Evolutionary conservation across 1,284 basidiomycete species (phyloP), one percentile per base, ranked within the genome.

Genomic region (Phellinidium pouzarii): DNA sequence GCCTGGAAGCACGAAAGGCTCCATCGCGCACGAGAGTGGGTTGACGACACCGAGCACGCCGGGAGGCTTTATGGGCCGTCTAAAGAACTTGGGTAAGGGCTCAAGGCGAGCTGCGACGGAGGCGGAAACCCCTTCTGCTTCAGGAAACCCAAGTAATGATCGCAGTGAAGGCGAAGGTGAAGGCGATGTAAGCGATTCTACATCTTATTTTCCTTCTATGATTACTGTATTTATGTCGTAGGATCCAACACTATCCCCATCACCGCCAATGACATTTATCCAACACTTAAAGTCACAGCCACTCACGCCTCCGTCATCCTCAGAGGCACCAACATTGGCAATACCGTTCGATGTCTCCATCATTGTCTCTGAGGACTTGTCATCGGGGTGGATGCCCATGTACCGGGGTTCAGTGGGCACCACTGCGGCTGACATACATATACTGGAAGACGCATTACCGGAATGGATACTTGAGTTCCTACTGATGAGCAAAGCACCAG

Each of bases 391-490:
- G 81, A 80, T 76, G 6, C 84, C 80, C 3, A 71, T 91, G 1
- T 95, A 94, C 63, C 76, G 91, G 22, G 87, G 91, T 0, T 78
- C 80, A 37, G 76, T 84, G 2, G 76, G 77, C 1, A 78, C 75
- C 44, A 82, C 81, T 0, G 79, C 77, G 49, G 65, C 73, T 20
- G 94, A 97, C 59, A 63, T 80, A 36, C 72, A 76, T 23, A 66
- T 70, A 8, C 72, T 98, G 34, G 94, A 97, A 68, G 81, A 86
- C 63, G 71, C 71, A 27, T 80, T 91, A 72, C 94, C 94, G 1
- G 65, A 83, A 55, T 99, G 95, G 95, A 70, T 96, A 44, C 71
- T 94, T 44, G 91, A 97, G 65, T 95, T 86, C 62, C 68, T 97
- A 41, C 75, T 97, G 36, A 62, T 79, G 31, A 88, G 88, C 63